Conservation (phyloP, 805 yeast species). For the Kregervanrija fluxuum region DNA sequence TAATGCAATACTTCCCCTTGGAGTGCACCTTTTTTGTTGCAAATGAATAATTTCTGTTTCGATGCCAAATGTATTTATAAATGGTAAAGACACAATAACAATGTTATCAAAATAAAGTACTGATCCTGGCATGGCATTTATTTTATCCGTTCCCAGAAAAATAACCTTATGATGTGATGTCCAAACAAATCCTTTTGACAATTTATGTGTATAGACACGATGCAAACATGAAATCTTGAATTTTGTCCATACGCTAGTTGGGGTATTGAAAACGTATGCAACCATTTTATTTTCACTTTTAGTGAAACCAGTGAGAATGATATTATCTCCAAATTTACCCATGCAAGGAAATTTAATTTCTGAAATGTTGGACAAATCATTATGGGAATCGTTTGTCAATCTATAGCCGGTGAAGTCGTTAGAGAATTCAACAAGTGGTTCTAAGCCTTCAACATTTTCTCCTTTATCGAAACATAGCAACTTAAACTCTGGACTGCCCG, state of each 20-base stretch:
- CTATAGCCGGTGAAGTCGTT: slow-evolving; percentile 8
- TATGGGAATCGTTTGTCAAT: neutral
- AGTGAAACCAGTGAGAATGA: slow-evolving; percentile 54
- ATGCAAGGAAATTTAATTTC: slow-evolving; percentile 41
- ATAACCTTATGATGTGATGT: slow-evolving; percentile 68
- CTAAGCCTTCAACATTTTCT: slow-evolving; percentile 7
- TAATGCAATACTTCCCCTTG: neutral
- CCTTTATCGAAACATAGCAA: slow-evolving; percentile 2
- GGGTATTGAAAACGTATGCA: slow-evolving; percentile 42
- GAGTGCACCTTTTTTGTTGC: neutral
- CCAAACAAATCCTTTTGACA: slow-evolving; percentile 71
- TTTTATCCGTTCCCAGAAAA: slow-evolving; percentile 47
- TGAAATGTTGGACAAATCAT: slow-evolving; percentile 1
- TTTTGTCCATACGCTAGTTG: slow-evolving; percentile 58
- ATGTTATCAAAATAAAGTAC: slow-evolving; percentile 40
- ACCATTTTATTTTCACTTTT: slow-evolving; percentile 41
- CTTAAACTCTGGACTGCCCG: neutral
- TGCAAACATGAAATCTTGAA: slow-evolving; percentile 49
- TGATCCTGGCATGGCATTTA: slow-evolving; percentile 38
- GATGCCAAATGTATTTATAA: slow-evolving; percentile 37
- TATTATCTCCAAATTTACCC: slow-evolving; percentile 58
- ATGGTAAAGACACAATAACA: slow-evolving; percentile 45
- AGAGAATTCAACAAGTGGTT: slow-evolving; percentile 20
- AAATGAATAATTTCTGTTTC: slow-evolving; percentile 6
- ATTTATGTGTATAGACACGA: slow-evolving; percentile 46